These are phyloP conservation scores for Daucus carota DNA, from an alignment of 129 eudicot genomes.

Conservation along the genomic window DNA sequence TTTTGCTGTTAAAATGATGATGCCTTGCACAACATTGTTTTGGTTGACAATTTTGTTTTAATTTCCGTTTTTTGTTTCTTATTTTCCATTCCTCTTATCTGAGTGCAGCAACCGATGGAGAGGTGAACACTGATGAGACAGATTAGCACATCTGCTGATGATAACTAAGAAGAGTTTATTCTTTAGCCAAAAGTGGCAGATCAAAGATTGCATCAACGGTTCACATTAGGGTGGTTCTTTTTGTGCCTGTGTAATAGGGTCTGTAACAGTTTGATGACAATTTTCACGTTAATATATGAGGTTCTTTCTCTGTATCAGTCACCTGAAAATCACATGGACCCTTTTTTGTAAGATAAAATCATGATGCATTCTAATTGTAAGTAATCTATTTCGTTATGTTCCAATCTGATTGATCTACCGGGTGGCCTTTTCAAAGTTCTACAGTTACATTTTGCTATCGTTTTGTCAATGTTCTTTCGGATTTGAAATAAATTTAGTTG, in stretches of 20 bases:
- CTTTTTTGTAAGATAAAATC: neutral
- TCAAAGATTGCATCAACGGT: neutral
- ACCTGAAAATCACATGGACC: neutral
- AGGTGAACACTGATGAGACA: slow-evolving; percentile 8
- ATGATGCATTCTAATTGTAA: neutral
- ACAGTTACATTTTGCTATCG: neutral
- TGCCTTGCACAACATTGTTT: neutral
- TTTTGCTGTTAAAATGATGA: neutral
- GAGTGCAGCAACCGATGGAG: slow-evolving; percentile 12
- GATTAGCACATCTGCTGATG: slow-evolving; percentile 4
- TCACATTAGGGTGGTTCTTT: neutral
- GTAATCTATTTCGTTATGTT: neutral
- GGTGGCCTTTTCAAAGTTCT: neutral
- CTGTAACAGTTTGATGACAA: neutral
- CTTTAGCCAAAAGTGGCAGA: slow-evolving; percentile 3
- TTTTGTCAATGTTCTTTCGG: no score
- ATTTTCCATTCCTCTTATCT: neutral
- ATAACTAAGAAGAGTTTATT: slow-evolving; percentile 1
- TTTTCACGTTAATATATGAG: neutral
- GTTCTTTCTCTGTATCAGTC: neutral
- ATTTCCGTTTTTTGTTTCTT: neutral
- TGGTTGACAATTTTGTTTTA: neutral
- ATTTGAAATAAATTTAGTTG: no score
- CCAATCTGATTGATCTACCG: neutral
- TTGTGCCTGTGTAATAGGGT: neutral